Conservation (phyloP, 306 rosid genomes). For the Quercus mongolica region DNA sequence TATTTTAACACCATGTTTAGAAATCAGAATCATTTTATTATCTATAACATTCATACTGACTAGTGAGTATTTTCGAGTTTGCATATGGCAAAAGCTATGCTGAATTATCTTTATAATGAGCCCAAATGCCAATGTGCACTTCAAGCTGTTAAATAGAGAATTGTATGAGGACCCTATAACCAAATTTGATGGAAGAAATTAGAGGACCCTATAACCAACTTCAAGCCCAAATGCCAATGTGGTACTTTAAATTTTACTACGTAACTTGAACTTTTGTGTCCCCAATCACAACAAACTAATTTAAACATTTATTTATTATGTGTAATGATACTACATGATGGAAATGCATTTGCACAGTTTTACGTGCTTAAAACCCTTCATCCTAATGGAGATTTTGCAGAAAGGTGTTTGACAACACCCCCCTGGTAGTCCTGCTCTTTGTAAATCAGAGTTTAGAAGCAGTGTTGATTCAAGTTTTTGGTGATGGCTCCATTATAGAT, state of each 20-base stretch:
- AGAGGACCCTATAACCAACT: no score
- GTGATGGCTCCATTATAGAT: neutral
- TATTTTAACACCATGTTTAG: neutral
- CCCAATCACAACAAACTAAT: no score
- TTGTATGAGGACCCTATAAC: neutral
- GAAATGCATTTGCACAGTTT: neutral
- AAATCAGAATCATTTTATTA: neutral
- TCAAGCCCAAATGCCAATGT: no score
- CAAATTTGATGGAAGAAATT: neutral
- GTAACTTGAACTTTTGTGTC: no score
- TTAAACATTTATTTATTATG: no score
- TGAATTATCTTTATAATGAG: neutral
- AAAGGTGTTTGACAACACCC: neutral
- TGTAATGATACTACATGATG: no score
- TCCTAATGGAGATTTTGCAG: neutral
- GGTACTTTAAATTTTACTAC: no score
- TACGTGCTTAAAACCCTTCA: neutral
- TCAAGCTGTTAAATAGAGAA: neutral
- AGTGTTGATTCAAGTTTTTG: neutral
- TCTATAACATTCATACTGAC: neutral
- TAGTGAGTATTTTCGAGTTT: neutral
- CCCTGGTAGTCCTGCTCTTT: neutral
- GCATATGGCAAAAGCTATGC: neutral
- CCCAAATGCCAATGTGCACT: neutral
- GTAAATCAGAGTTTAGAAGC: neutral